Conservation (phyloP, 106 monocot genomes). For the Ottelia alismoides region DNA sequence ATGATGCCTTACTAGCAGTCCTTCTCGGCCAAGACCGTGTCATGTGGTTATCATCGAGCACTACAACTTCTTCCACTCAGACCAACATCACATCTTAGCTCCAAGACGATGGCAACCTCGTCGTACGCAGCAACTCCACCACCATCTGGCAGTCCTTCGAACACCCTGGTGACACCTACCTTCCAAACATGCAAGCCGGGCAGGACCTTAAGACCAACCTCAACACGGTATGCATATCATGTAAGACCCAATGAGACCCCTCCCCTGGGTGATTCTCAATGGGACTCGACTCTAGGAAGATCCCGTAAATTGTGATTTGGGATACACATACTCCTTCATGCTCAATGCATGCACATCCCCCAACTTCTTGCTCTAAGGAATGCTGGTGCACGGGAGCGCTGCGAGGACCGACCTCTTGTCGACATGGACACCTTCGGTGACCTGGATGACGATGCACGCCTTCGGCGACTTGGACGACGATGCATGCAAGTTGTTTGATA, state of each 20-base stretch:
- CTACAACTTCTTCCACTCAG: not conserved
- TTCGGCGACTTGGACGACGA: no score
- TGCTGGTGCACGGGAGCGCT: no score
- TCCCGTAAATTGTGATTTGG: not conserved
- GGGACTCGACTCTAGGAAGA: not conserved
- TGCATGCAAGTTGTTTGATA: no score
- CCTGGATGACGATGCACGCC: no score
- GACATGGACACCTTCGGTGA: no score
- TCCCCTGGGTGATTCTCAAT: not conserved
- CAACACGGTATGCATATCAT: not conserved
- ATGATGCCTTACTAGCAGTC: not conserved
- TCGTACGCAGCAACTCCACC: not conserved
- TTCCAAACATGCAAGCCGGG: not conserved
- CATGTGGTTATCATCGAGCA: not conserved
- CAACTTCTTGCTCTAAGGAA: no score
- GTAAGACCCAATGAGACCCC: not conserved
- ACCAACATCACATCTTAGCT: not conserved
- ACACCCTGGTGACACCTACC: constrained; percentile 1
- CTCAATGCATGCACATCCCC: no score
- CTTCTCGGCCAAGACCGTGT: not conserved
- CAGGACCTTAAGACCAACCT: not conserved
- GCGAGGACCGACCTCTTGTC: no score
- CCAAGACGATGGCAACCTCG: not conserved
- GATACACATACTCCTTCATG: not conserved
- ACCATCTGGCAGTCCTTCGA: constrained; percentile 1